These are phyloP conservation scores for Plasmodium inui DNA, from an alignment of 169 alveolate species.

Conservation along the genomic window DNA sequence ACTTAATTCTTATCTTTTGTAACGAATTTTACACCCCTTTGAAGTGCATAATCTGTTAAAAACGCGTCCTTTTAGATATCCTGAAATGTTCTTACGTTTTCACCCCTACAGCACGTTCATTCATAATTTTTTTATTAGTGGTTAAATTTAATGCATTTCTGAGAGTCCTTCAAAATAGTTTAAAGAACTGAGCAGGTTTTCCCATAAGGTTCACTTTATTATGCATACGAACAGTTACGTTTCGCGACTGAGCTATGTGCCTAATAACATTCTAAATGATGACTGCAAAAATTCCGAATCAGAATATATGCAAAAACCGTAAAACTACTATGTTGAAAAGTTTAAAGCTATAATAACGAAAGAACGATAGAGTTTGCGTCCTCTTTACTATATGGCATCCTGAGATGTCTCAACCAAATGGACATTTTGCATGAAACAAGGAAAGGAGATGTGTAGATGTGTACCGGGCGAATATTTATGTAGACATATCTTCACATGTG, in stretches of 20 bases:
- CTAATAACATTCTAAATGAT: too few species aligned
- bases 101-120: neutral
- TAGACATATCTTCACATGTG: neutral
- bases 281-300: neutral
- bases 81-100: neutral
- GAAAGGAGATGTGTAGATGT: neutral
- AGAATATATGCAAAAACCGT: neutral
- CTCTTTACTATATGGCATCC: neutral
- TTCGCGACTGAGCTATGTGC: neutral
- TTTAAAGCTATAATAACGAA: neutral
- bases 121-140: neutral
- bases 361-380: neutral
- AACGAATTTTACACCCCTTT: neutral
- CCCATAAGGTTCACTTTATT: neutral
- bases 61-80: neutral
- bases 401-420: neutral
- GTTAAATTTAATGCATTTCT: neutral
- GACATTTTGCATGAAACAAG: neutral
- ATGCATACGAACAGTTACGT: neutral
- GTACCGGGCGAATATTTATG: neutral
- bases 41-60: neutral
- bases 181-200: neutral
- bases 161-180: neutral
- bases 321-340: neutral
- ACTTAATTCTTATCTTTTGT: neutral